Conservation (phyloP, 257 asterid species). For the Galeopsis tetrahit region DNA sequence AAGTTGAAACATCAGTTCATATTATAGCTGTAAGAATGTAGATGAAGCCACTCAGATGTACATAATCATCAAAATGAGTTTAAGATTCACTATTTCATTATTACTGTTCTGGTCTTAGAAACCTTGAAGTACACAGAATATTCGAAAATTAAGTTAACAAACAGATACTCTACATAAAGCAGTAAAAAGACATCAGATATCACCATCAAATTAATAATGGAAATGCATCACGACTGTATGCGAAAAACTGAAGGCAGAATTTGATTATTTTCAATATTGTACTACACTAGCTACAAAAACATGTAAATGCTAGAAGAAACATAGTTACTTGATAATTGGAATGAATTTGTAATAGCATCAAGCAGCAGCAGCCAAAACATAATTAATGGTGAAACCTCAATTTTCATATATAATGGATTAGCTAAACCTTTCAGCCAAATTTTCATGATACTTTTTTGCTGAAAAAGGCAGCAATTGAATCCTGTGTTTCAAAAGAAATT, state of each 20-base stretch:
- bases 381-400: neutral
- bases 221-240: constrained; percentile 16
- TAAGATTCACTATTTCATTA: neutral
- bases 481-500: neutral
- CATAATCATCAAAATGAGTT: constrained; percentile 2
- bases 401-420: constrained; percentile 8
- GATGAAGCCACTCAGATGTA: constrained; percentile 32
- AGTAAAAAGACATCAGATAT: constrained; percentile 16
- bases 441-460: neutral
- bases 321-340: constrained; percentile 26
- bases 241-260: constrained; percentile 7
- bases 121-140: neutral
- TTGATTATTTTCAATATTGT: constrained; percentile 18
- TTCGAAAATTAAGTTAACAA: constrained; percentile 21
- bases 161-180: neutral
- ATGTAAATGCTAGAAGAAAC: constrained; percentile 30
- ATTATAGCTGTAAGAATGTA: constrained; percentile 31
- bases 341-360: constrained; percentile 10
- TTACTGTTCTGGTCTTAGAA: constrained; percentile 17
- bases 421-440: neutral
- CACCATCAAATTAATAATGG: constrained; percentile 21
- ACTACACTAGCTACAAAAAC: constrained; percentile 19
- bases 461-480: neutral
- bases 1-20: constrained; percentile 21
- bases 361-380: neutral